Base-by-base conservation (phyloP, 2,329 filamentous ascomycete species). In the Xylariomycetidae sp. region DNA sequence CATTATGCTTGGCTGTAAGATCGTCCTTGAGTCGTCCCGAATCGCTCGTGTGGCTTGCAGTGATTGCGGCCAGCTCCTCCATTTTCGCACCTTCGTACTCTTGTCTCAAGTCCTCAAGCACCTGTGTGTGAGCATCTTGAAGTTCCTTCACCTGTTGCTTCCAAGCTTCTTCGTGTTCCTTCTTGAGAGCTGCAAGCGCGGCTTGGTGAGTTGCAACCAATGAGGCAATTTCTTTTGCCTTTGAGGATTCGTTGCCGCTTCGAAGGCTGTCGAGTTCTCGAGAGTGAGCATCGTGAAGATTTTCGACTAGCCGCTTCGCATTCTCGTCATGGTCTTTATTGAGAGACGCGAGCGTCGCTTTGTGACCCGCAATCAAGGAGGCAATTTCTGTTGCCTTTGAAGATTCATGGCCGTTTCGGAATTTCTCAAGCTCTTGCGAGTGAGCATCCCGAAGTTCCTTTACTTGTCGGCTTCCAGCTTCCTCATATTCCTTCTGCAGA, bases 21-120 rank as follows among this genome's bases (percentile, higher is more conserved):
- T 50, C 42, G 9, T 7, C 20, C 32, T 43, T 53, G 15, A 55
- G 25, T n/a, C 31, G 22, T n/a, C 46, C 42, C 8, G 53, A 30
- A 14, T 36, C 32, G 16, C 30, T 33, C 9, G 32, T 29, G 35
- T 53, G 50, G 18, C 36, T 42, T 25, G 40, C 34, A 12, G 27
- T 20, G 13, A 53, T 31, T 6, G 33, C 34, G 4, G 39, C 38
- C 15, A 53, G 15, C 18, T 49, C 48, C 10, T 23, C 36, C 7
- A 40, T 36, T 31, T 44, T 47, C 5, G 40, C 27, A 17, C 42
- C 28, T 17, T 48, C 42, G 19, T 25, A 30, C 26, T 50, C 39
- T 20, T 44, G 32, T 3, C 36, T 41, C 4, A 50, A 33, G 14
- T 25, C 34, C 15, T 49, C 42, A 12, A 55, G 14, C 25, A 43